Base-by-base conservation (phyloP, 2,329 filamentous ascomycete genomes). In the Botrytis pseudocinerea region DNA sequence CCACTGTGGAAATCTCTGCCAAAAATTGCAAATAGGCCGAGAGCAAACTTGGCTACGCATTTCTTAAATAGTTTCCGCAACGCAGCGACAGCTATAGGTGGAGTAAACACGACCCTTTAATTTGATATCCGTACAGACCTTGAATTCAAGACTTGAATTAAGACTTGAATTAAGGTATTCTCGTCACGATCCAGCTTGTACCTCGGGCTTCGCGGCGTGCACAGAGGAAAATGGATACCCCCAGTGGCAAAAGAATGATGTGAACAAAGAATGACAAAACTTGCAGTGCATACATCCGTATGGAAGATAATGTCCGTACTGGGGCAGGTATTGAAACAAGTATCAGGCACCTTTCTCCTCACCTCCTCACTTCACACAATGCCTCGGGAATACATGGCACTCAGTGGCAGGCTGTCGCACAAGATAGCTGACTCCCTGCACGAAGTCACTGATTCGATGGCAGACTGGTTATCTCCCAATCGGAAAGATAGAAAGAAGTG, bases 391-490 rank as follows among this genome's bases (percentile, higher is more conserved):
- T 32, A 51, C 25, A 6, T 66, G 14, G 18, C 46, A 54, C 40
- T 57, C 25, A n/a, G 65, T 68, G 65, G 65, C 64, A 57, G 64
- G 46, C 65, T 68, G 65, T 14, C 10, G 48, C 25, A 68, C 35
- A 28, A 54, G 32, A n/a, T 54, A 20, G 48, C 38, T 5, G 20
- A 5, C 48, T 42, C 64, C 48, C 48, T 42, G 64, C 5, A 57
- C 25, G 9, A 40, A 54, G 22, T 22, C 35, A 54, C 65, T 22
- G 65, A 25, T 28, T 32, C 25, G 28, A 32, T 10, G 2, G 51
- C 28, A 18, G n/a, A 28, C 16, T 32, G 7, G n/a, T 6, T 18
- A 28, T 57, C 14, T 40, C 32, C 46, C 35, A 54, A 66, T 57
- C n/a, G 48, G 25, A 57, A 68, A 32, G 35, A 40, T 20, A 22